These are phyloP conservation scores for Scenedesmus sp. DNA, from an alignment of 163 green algal genomes.

Conservation along the genomic window DNA sequence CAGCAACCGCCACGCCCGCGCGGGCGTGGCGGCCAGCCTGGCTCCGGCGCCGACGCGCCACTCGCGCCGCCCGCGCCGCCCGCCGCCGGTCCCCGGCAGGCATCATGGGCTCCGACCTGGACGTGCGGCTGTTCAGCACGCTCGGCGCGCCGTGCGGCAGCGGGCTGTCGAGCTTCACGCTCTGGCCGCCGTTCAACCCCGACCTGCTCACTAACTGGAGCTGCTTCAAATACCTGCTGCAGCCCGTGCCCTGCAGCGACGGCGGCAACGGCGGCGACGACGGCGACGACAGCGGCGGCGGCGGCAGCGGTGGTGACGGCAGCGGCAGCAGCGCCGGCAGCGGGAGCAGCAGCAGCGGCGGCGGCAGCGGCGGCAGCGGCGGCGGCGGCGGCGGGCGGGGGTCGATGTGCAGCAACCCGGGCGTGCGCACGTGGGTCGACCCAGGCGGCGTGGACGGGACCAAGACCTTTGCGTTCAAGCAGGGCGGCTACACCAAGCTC, in stretches of 20 bases:
- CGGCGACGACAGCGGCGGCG: too few relatives aligned
- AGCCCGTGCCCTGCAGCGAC: constrained; percentile 24
- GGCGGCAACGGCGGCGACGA: too few relatives aligned
- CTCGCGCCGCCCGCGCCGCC: neutral
- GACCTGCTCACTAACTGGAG: neutral
- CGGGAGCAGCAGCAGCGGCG: too few relatives aligned
- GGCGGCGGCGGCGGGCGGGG: neutral
- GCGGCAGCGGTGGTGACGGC: too few relatives aligned
- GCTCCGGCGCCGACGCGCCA: too few relatives aligned
- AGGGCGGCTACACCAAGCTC: constrained; percentile 20
- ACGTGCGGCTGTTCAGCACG: constrained; percentile 4
- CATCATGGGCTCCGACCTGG: constrained; percentile 39
- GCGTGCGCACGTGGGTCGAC: constrained; percentile 19
- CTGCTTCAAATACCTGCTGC: constrained; percentile 38
- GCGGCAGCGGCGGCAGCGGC: too few relatives aligned
- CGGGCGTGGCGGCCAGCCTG: too few relatives aligned
- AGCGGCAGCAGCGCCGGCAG: too few relatives aligned
- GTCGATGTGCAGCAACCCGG: constrained; percentile 20
- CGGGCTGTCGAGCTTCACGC: neutral
- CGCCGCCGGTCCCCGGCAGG: neutral
- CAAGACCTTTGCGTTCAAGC: constrained; percentile 16
- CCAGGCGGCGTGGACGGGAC: constrained; percentile 15
- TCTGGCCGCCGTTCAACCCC: constrained; percentile 37
- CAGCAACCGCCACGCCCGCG: too few relatives aligned
- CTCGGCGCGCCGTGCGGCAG: too few relatives aligned